Evolutionary conservation across 306 rosid genomes (phyloP).

Genomic region (Rosa lucieae): DNA sequence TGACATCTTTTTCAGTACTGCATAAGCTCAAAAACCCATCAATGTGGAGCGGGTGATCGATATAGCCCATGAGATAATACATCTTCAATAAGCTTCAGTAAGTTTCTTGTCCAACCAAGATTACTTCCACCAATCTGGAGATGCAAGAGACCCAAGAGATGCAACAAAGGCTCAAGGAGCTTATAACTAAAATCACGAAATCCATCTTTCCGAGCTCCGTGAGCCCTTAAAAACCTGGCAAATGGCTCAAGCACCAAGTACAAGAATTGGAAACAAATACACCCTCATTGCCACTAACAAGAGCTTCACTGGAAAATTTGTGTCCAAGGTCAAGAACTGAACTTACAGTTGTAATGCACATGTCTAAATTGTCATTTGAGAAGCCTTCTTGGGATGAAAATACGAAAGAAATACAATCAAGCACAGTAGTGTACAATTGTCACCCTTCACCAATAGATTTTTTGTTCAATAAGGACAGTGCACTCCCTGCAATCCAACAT

Average conservation of each 20-base stretch:
- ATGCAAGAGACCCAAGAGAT: constrained; percentile 51
- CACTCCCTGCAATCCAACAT: constrained; percentile 49
- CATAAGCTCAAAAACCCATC: constrained; percentile 72
- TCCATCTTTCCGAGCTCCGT: constrained; percentile 61
- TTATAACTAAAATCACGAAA: constrained; percentile 68
- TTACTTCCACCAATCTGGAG: constrained; percentile 40
- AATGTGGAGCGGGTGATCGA: constrained; percentile 67
- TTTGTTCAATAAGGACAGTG: constrained; percentile 37
- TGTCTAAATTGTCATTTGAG: constrained; percentile 66
- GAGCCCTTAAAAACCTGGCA: constrained; percentile 67
- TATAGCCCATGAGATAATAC: constrained; percentile 74
- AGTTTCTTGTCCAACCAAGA: constrained; percentile 41
- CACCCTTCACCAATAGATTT: constrained; percentile 35
- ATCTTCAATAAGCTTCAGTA: constrained; percentile 61
- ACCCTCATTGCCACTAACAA: constrained; percentile 42
- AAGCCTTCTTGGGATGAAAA: constrained; percentile 79
- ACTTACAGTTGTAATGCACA: constrained; percentile 60
- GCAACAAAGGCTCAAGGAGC: constrained; percentile 82
- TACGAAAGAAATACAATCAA: constrained; percentile 66
- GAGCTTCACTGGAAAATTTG: constrained; percentile 38
- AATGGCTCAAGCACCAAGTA: constrained; percentile 76
- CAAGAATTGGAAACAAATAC: constrained; percentile 48
- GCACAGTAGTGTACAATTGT: constrained; percentile 47
- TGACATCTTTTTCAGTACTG: constrained; percentile 51
- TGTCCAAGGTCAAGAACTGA: constrained; percentile 58